Conservation (phyloP, 371 early-diverging fungal species). For the Cokeromyces recurvatus region DNA sequence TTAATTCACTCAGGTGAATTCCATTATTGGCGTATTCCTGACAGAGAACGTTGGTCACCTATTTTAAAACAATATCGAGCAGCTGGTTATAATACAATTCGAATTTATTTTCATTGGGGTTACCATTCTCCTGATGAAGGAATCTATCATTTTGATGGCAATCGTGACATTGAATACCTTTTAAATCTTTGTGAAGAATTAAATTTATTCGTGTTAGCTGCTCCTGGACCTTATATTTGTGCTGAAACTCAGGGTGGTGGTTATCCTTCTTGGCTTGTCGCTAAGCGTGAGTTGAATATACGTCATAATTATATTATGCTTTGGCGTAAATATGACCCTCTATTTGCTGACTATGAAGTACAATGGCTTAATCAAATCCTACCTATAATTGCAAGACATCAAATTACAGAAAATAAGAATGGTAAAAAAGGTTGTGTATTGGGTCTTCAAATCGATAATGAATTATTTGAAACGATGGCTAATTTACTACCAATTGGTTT, state of each 20-base stretch:
- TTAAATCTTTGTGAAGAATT: slow-evolving; percentile 71
- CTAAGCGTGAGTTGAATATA: slow-evolving; percentile 69
- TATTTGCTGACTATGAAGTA: slow-evolving; percentile 65
- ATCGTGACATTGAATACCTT: slow-evolving; percentile 72
- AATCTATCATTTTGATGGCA: slow-evolving; percentile 74
- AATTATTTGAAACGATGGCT: slow-evolving; percentile 62
- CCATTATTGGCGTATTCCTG: slow-evolving; percentile 79
- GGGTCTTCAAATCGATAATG: slow-evolving; percentile 81
- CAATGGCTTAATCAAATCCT: slow-evolving; percentile 73
- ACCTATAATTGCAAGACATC: slow-evolving; percentile 74
- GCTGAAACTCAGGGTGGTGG: slow-evolving; percentile 88
- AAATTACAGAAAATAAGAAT: slow-evolving; percentile 59
- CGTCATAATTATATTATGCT: slow-evolving; percentile 68
- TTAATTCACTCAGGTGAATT: slow-evolving; percentile 71
- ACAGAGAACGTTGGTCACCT: slow-evolving; percentile 50
- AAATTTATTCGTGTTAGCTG: slow-evolving; percentile 74
- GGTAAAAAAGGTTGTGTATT: slow-evolving; percentile 62
- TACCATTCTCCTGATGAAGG: slow-evolving; percentile 77
- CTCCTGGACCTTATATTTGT: slow-evolving; percentile 88
- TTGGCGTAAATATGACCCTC: slow-evolving; percentile 65
- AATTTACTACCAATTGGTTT: slow-evolving; percentile 67
- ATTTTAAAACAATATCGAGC: slow-evolving; percentile 67
- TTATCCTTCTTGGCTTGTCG: slow-evolving; percentile 79
- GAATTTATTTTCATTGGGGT: slow-evolving; percentile 92
- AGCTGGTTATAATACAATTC: slow-evolving; percentile 74